Base-by-base conservation (phyloP, 2,329 filamentous ascomycete genomes). In the Zopfia rhizophila region DNA sequence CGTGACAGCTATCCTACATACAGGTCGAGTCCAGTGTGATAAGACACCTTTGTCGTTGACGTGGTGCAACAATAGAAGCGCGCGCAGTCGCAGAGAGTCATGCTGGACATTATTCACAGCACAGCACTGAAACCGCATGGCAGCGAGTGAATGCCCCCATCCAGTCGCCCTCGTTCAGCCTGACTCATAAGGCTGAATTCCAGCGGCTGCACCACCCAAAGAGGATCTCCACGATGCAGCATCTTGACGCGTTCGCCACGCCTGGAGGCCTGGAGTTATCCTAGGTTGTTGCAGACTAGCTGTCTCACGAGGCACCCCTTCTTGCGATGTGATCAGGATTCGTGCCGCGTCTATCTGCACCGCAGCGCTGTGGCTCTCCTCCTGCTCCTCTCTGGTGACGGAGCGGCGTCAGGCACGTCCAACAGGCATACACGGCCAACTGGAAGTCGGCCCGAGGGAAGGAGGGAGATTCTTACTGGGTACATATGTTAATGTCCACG, bases 131-230 rank as follows among this genome's bases (percentile, higher is more conserved):
- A 7, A 35, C 18, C 12, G 31, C 31, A 5, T 6, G 31, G n/a
- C 13, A 35, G 2, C 13, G 18, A 7, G 6, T 2, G 13, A 14
- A 11, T n/a, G 31, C 18, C 31, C 10, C n/a, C 28, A 31, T 12
- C 14, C 30, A 10, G 30, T 10, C 33, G 33, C n/a, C n/a, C n/a
- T n/a, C n/a, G n/a, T n/a, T n/a, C 35, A 46, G 55, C 51, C 54
- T 60, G 56, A 57, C 45, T 56, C 58, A 53, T 65, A 69, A 66
- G 66, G 66, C 66, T 69, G 66, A 64, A 54, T 45, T 16, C 8
- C 27, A 25, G 7, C 5, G 11, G 25, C 24, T 5, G 6, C 29
- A 36, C 5, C 7, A 32, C 31, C 30, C 31, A 22, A 32, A 48
- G 46, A 48, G 36, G 33, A 35, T 39, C 33, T 38, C 33, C 25